Base-by-base conservation (phyloP, 495 filamentous ascomycete genomes). In the Zalerion maritima region DNA sequence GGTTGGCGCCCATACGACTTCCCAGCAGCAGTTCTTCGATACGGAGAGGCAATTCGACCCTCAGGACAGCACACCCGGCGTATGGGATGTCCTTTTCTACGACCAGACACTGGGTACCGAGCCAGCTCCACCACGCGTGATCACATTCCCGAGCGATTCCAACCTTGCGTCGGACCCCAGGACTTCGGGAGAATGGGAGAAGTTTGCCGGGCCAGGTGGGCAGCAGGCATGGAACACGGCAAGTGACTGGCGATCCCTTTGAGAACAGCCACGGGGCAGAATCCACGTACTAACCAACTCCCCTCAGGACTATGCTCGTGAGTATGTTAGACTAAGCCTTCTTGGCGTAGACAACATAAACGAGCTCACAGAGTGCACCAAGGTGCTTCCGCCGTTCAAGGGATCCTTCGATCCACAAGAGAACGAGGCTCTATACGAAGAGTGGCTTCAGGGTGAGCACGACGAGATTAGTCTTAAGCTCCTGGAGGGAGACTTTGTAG, bases 21-120 rank as follows among this genome's bases (percentile, higher is more conserved):
- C 47, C 24, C 52, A 50, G 32, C 62, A 69, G 37, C 50, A 42
- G 15, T 60, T 58, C 35, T 52, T 61, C 17, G 47, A 69, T 38
- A 24, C 46, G 2, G 28, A 44, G 14, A 41, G 46, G 12, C 24
- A 34, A 13, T 40, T 39, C 14, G 50, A 51, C 23, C 41, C 63
- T 2, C 59, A 61, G 36, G 59, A 64, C 33, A 41, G 26, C 16
- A 61, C 57, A 2, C 57, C 57, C 0, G 51, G 52, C 12, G 39
- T 52, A 3, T 64, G 57, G 56, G 59, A 63, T 31, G 46, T 46
- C 3, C 24, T 38, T n/a, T 71, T 58, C 37, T 71, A 66, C 43
- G 26, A 28, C 3, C 38, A 62, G 46, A 62, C 57, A 1, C 29
- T 58, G 3, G 41, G 34, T 5, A 41, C 36, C 0, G 31, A 34